Base-by-base conservation (phyloP, 441 rosid species). In the Populus hybrid region DNA sequence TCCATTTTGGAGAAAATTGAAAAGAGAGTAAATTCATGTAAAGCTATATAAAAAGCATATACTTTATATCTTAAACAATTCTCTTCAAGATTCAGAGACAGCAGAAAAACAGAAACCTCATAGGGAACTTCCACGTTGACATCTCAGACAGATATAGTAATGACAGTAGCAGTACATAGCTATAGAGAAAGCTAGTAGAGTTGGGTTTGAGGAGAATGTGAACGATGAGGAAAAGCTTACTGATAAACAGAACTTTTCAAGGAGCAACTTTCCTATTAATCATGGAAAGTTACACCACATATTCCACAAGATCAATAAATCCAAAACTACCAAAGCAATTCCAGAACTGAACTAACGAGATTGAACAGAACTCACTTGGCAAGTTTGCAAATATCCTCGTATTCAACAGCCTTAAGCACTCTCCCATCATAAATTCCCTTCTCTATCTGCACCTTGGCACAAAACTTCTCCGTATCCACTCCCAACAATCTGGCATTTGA, bases 381-480 rank as follows among this genome's bases (percentile, higher is more conserved):
- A 74, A 89, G 88, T 84, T 95, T 95, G 87, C 94, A 92, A 40
- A 94, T 87, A 78, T 95, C 99, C 78, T 95, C 98, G 3, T 95
- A 95, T 61, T 94, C 98, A 28, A 95, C 86, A 35, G 97, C 89
- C 73, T 90, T 92, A 12, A 94, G 87, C 86, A 92, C 85, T 80
- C 97, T 86, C 74, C 99, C 99, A 70, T 95, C 99, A 78, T 94
- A 95, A 12, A 89, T 82, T 28, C 98, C 99, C 85, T 94, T 95
- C 87, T 92, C 99, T 20, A 94, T 86, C 88, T 92, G 96, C 81
- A 95, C 89, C 80, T 87, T 88, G 11, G 95, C 97, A 20, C 97
- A 92, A 28, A 92, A 95, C 75, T 91, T 92, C 66, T 91, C 97
- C 0, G 96, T 90, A 84, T 95, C 91, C 50, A 95, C 92, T 67